phyloP scores from a whole-genome alignment of 2,329 filamentous ascomycete genomes.

The Rhynchosporium graminicola region DNA sequence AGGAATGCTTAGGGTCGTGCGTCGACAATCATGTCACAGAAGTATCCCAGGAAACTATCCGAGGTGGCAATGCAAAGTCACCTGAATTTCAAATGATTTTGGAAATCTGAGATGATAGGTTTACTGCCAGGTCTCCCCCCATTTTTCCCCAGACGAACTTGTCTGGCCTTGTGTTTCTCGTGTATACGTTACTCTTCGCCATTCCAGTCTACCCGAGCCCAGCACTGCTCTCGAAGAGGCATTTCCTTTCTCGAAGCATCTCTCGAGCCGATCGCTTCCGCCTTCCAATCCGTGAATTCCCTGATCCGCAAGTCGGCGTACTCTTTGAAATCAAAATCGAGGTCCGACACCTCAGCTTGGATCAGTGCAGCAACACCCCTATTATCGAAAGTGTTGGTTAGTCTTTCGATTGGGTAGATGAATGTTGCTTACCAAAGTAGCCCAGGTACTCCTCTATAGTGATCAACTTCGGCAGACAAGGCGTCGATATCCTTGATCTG shows the following conservation, averaged over 20 bases:
- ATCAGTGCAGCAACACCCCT: conserved; percentile 14
- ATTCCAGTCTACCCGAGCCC: not conserved
- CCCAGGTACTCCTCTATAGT: conserved; percentile 2
- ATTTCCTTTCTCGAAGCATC: not conserved
- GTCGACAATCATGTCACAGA: no score
- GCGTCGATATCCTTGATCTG: not conserved
- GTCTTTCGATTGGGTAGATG: not conserved
- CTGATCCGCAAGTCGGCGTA: conserved; percentile 5
- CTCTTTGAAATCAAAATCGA: not conserved
- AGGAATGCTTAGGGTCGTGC: no score
- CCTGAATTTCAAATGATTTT: no score
- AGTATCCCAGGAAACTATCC: no score
- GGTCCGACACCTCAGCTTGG: conserved; percentile 1
- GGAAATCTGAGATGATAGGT: no score
- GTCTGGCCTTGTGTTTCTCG: no score
- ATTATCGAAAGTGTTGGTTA: not conserved
- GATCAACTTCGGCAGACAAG: conserved; percentile 3
- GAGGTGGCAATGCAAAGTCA: no score
- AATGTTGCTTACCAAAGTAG: not conserved
- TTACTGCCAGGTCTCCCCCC: no score
- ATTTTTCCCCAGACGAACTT: no score
- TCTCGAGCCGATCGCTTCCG: not conserved
- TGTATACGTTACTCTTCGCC: not conserved
- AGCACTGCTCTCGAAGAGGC: conserved; percentile 3
- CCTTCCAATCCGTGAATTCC: conserved; percentile 7